These are phyloP conservation scores for Fraxinus floribunda DNA, from an alignment of 305 asterid genomes.

Conservation along the genomic window DNA sequence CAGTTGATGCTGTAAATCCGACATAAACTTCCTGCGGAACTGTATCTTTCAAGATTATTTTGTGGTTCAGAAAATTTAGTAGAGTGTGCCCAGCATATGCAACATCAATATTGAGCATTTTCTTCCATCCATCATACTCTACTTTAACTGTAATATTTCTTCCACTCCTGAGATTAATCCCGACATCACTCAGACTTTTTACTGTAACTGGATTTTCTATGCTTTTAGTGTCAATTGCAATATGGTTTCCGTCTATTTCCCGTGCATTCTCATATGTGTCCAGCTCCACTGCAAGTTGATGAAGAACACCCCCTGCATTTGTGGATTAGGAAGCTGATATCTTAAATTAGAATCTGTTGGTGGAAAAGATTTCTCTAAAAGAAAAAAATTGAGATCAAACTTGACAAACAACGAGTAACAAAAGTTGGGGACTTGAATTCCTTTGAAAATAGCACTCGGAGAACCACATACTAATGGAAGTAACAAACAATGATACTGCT, in stretches of 20 bases:
- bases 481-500: not conserved
- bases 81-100: constrained; percentile 39
- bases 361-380: not conserved
- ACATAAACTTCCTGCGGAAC: constrained; percentile 47
- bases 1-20: constrained; percentile 61
- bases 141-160: constrained; percentile 37
- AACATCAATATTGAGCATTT: constrained; percentile 35
- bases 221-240: constrained; percentile 49
- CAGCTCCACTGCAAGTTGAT: constrained; percentile 54
- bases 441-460: not conserved
- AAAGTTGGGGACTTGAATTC: not conserved
- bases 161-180: constrained; percentile 50
- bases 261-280: constrained; percentile 57
- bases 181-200: constrained; percentile 40
- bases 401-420: not conserved
- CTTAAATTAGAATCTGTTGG: not conserved
- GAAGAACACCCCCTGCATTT: constrained; percentile 41
- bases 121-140: constrained; percentile 55
- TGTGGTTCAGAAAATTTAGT: constrained; percentile 37
- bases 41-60: constrained; percentile 42
- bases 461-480: not conserved
- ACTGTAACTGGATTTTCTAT: constrained; percentile 44
- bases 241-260: constrained; percentile 50
- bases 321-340: not conserved
- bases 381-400: not conserved